These are phyloP conservation scores for Fusarium citri DNA, from an alignment of 2,329 filamentous ascomycete species.

Conservation along the genomic window DNA sequence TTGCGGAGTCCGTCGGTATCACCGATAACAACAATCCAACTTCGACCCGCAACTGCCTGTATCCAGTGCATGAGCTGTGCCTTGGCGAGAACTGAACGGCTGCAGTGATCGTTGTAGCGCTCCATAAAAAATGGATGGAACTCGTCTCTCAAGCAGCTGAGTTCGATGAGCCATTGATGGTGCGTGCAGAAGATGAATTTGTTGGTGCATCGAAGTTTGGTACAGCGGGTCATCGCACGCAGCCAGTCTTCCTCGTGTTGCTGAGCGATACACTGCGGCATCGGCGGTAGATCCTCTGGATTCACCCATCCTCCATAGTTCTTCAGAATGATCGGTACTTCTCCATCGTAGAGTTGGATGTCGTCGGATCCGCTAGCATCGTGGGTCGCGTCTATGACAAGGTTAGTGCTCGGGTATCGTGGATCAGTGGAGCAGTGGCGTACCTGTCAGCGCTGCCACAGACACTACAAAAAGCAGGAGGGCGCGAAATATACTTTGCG, in stretches of 20 bases:
- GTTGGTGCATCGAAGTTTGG: slow-evolving; percentile 23
- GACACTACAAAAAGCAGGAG: neutral
- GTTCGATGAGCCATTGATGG: slow-evolving; percentile 30
- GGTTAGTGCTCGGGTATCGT: slow-evolving; percentile 1
- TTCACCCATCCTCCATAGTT: slow-evolving; percentile 24
- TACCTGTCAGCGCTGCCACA: slow-evolving; percentile 10
- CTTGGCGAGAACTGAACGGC: slow-evolving; percentile 29
- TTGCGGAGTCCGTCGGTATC: slow-evolving; percentile 4
- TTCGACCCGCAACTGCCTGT: slow-evolving; percentile 1
- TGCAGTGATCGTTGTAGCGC: slow-evolving; percentile 18
- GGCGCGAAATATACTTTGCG: neutral
- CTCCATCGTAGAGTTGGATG: neutral
- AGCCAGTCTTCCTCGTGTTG: slow-evolving; percentile 26
- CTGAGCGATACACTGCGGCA: slow-evolving; percentile 34
- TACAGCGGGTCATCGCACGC: slow-evolving; percentile 27
- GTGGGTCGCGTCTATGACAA: neutral
- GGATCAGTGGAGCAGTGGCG: neutral
- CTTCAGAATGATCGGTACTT: neutral
- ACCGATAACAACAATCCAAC: slow-evolving; percentile 26
- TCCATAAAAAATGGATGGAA: slow-evolving; percentile 11
- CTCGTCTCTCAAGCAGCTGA: slow-evolving; percentile 24
- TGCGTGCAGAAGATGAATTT: slow-evolving; percentile 31
- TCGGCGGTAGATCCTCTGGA: slow-evolving; percentile 24
- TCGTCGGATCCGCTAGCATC: neutral
- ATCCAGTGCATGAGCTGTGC: slow-evolving; percentile 28